Base-by-base conservation (phyloP, 2,329 filamentous ascomycete genomes). In the Ustilaginoidea virens region DNA sequence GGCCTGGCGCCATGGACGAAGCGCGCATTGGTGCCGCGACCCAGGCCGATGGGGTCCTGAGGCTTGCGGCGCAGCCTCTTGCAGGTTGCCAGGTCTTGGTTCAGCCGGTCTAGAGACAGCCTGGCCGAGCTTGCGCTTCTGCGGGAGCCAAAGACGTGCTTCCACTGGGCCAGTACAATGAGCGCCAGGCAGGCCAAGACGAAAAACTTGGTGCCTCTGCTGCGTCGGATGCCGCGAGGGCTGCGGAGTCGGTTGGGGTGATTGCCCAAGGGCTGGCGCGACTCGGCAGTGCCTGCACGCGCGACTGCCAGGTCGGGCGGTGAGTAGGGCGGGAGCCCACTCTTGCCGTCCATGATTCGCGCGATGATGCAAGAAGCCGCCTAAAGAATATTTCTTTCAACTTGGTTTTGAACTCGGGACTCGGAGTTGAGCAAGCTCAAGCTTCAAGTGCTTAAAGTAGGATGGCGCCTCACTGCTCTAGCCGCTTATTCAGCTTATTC, bases 11-110 rank as follows among this genome's bases (percentile, higher is more conserved):
- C 69, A 4, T 68, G 57, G 24, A 74, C 47, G 42, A 67, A 74
- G 27, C 74, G 63, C 13, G 69, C 69, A 44, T 73, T 80, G 39
- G 58, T 58, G 18, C 67, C 58, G 13, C 74, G 66, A 4, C 68
- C 67, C 4, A 54, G 43, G 13, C 69, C 69, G 20, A 57, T 57
- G 1, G 69, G 68, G 35, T 74, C 68, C 27, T 57, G 43, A 0
- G 72, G 71, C 39, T 61, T 66, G 25, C 52, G 50, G 20, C 57
- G 63, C 25, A 79, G 56, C 43, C 59, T 61, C 18, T 60, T 52
- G 48, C 74, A 79, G 2, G 60, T 62, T 11, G 53, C 55, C 14
- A 74, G 49, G 38, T 78, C 63, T 9, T 59, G 52, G 20, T 60
- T 51, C 14, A 80, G 54, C 39, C 60, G 63, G 25, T 62, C 50